Base-by-base conservation (phyloP, 2,329 filamentous ascomycete species). In the Bipolaris gigantea region DNA sequence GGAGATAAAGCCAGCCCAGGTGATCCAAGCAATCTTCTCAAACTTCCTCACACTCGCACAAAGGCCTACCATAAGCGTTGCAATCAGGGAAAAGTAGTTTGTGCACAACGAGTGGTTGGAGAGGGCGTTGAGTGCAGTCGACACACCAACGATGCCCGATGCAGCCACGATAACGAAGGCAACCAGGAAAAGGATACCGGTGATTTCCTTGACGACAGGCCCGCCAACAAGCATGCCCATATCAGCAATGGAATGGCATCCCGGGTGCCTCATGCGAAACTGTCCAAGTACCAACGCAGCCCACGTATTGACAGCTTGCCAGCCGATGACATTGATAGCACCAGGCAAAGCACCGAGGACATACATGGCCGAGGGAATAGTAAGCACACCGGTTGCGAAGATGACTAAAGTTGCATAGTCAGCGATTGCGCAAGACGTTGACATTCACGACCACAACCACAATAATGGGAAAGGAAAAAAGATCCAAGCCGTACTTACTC, bases 1-100 rank as follows among this genome's bases (percentile, higher is more conserved):
- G 25, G 79, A 83, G 4, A 79, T 53, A 61, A 87, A 85, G 0
- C 85, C 85, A 10, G 78, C 79, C 80, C 82, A 87, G 0, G 83
- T 85, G 7, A 87, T 71, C 82, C 83, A 87, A 2, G 81, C 82
- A 47, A 88, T 81, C 61, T 85, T 82, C 44, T 83, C 79, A 54
- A 86, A 83, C 53, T 83, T 87, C 46, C 84, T 79, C 5, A 84
- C 76, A 35, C 79, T 81, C 0, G 83, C 82, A 7, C 79, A 75
- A 0, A 76, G 57, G 23, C 80, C 79, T 8, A 84, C 77, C 7
- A 81, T 74, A 2, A 81, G 63, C 0, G 82, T 80, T 0, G 82
- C 81, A n/a, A 87, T 72, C 30, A 85, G 76, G 10, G 79, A 79
- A 69, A 81, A 87, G 73, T 79, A 83, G 33, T 84, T 83, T 0